A percentile compares a stretch with the other conserved stretches of the same genome.
These are phyloP conservation scores for Mortierella claussenii DNA, from an alignment of 192 early-diverging fungal species.

Conservation along the genomic window DNA sequence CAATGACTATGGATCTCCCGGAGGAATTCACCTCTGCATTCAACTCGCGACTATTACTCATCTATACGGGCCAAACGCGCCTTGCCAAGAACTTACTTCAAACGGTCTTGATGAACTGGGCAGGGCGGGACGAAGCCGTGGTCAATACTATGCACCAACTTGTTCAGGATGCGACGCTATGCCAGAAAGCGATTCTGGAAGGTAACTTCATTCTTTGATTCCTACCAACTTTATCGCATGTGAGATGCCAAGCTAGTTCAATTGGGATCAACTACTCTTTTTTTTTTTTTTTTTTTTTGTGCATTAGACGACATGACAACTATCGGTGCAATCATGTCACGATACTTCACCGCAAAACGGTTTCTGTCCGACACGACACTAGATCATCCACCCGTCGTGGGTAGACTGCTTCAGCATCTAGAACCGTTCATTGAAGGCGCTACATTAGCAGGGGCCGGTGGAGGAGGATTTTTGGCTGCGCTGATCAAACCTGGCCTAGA, in stretches of 20 bases:
- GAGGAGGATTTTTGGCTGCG: constrained; percentile 34
- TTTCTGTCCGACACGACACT: constrained; percentile 29
- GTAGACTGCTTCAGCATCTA: constrained; percentile 1
- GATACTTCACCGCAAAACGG: constrained; percentile 31
- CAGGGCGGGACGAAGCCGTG: constrained; percentile 10
- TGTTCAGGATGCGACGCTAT: constrained; percentile 19
- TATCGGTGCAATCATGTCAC: constrained; percentile 17
- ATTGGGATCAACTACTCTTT: neutral
- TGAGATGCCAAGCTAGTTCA: neutral
- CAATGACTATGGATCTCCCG: constrained; percentile 13
- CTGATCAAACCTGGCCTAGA: constrained; percentile 10
- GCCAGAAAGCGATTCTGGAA: constrained; percentile 22
- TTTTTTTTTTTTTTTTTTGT: neutral
- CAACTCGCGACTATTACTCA: constrained; percentile 27
- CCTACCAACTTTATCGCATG: neutral
- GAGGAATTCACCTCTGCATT: constrained; percentile 11
- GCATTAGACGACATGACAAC: too few relatives aligned
- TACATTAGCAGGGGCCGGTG: constrained; percentile 39
- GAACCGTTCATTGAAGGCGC: constrained; percentile 23
- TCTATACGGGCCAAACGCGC: constrained; percentile 44
- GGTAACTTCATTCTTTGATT: constrained; percentile 7
- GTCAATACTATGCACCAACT: constrained; percentile 42
- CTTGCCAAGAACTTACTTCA: constrained; percentile 50
- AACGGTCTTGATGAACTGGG: constrained; percentile 45
- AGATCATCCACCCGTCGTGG: constrained; percentile 16